Conservation (phyloP, 208 protist genomes). For the Entamoeba invadens region DNA sequence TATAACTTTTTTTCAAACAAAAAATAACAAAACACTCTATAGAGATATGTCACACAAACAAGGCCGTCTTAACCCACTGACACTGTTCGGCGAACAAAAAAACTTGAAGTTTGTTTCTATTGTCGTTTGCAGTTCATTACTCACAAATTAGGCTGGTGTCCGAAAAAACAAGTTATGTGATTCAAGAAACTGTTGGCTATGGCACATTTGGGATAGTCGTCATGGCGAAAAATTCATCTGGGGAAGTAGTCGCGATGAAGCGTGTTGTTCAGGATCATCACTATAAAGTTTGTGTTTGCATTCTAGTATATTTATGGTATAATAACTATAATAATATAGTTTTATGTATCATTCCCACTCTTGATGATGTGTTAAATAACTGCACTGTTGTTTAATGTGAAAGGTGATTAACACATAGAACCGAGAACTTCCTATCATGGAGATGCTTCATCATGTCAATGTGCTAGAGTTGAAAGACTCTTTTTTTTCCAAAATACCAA, state of each 20-base stretch:
- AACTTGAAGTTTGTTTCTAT: neutral
- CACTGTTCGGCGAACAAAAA: neutral
- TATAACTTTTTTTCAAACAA: too few relatives aligned
- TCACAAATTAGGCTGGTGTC: neutral
- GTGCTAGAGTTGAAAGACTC: neutral
- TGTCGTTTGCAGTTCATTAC: neutral
- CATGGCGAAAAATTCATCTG: neutral
- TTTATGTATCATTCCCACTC: too few relatives aligned
- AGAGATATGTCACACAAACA: too few relatives aligned
- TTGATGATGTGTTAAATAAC: too few relatives aligned
- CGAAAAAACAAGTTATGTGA: neutral
- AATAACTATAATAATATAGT: too few relatives aligned
- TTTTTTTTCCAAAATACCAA: neutral
- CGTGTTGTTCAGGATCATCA: neutral
- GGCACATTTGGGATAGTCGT: neutral
- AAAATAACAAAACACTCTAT: too few relatives aligned
- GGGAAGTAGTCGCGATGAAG: neutral
- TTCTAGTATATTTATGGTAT: too few relatives aligned
- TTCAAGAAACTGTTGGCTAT: neutral
- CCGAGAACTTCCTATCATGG: neutral
- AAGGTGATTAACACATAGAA: neutral
- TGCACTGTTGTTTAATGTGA: too few relatives aligned
- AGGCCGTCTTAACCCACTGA: neutral
- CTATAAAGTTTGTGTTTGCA: neutral
- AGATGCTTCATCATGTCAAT: neutral